Evolutionary conservation across 345 rosid species (phyloP), one percentile per base, ranked within the genome.

Genomic region (Citrus inodora): DNA sequence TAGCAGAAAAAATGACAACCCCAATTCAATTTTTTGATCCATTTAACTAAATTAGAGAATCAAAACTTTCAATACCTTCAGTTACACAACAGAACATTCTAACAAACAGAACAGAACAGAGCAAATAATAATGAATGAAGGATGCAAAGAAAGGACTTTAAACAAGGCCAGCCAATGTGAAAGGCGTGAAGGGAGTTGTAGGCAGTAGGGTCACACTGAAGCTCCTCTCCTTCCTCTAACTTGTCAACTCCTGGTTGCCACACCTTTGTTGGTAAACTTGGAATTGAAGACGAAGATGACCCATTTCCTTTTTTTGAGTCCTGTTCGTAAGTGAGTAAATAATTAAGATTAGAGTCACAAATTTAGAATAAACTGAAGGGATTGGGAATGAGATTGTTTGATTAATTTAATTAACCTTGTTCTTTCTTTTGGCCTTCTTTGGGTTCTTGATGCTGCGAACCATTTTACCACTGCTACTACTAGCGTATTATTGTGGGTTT

Each of bases 171-270:
- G 32, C 97, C 98, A 66, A 93, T 86, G 80, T 90, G 95, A 86
- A 97, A 92, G 55, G 88, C 99, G 32, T 93, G 93, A 79, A 97
- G 98, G 25, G 92, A 92, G 82, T 94, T 94, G 67, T 97, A 94
- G 65, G 84, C 98, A 77, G 98, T 90, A 24, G 93, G 92, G 79
- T 94, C 99, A 60, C 97, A 94, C 84, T 92, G 98, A 71, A 97
- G 99, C 79, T 94, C 98, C 75, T 97, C 98, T 69, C 93, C 99
- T 64, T 94, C 98, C 88, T 91, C 98, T 27, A 94, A 84, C 85
- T 90, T 89, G 86, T 97, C 98, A 2, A 94, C 98, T 67, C 99
- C 99, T 71, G 98, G 98, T 78, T 90, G 97, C 99, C 98, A 97
- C 77, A 97, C 94, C 87, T 87, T 92, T 7, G 93, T 77, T 10